A percentile compares a stretch with the other conserved stretches of the same genome.
Evolutionary conservation across 2,329 filamentous ascomycete species (phyloP).

Genomic region (Aplosporella prunicola): DNA sequence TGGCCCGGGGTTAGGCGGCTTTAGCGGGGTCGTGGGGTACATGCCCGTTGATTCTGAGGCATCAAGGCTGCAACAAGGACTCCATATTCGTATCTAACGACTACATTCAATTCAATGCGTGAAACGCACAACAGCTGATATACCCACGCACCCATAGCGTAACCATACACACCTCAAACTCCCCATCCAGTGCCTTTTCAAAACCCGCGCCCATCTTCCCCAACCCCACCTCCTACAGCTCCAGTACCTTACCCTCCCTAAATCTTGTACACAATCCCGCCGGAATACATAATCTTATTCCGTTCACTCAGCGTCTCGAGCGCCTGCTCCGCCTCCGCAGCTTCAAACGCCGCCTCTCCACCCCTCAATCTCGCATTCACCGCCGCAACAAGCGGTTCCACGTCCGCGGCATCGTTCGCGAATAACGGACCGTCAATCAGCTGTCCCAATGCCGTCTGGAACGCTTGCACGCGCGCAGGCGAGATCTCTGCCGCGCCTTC

Average conservation of each 20-base stretch:
- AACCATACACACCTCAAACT: too few species aligned
- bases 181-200: too few species aligned
- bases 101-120: too few species aligned
- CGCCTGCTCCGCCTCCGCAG: constrained; percentile 65
- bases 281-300: constrained; percentile 74
- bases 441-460: constrained; percentile 73
- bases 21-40: too few species aligned
- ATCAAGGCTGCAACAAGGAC: too few species aligned
- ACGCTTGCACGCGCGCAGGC: constrained; percentile 56
- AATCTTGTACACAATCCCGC: constrained; percentile 42
- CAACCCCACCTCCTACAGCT: too few species aligned
- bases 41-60: too few species aligned
- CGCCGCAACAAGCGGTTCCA: constrained; percentile 64
- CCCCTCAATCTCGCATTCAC: constrained; percentile 65
- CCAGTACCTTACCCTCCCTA: constrained; percentile 17
- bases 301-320: constrained; percentile 68
- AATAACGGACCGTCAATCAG: constrained; percentile 79
- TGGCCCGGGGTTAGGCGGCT: too few species aligned
- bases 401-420: constrained; percentile 69
- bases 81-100: too few species aligned
- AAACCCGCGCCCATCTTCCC: too few species aligned
- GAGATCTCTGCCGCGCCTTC: constrained; percentile 42
- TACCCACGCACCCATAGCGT: too few species aligned
- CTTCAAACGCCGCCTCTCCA: constrained; percentile 52
- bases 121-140: too few species aligned